A percentile compares a stretch with the other conserved stretches of the same genome.
Conservation (phyloP, 495 filamentous ascomycete genomes). For the Xylaria cubensis region DNA sequence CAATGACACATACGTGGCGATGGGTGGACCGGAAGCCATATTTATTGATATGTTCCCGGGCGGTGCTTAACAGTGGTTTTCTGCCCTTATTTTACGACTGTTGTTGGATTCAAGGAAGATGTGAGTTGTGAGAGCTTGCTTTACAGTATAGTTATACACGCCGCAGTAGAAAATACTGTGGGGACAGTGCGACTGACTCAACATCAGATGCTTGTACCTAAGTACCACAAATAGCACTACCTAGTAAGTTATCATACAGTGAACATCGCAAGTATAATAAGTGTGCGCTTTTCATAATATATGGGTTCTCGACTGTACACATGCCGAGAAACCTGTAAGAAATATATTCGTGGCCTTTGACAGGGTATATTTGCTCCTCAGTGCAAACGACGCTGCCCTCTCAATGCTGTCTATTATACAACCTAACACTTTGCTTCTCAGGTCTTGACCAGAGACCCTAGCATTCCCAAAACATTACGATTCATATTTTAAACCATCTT, state of each 20-base stretch:
- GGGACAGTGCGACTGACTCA: neutral
- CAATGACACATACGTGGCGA: constrained; percentile 71
- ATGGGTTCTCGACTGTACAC: neutral
- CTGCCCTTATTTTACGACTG: neutral
- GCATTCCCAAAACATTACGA: neutral
- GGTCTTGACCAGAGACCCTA: neutral
- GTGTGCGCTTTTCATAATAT: neutral
- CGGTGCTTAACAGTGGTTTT: neutral
- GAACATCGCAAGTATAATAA: neutral
- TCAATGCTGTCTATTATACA: constrained; percentile 39
- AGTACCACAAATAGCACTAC: neutral
- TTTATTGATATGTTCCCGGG: constrained; percentile 16
- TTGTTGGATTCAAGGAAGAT: neutral
- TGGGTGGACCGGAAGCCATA: constrained; percentile 52
- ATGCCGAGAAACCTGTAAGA: neutral
- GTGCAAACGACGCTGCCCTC: constrained; percentile 19
- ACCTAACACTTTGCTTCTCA: constrained; percentile 20
- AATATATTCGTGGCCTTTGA: neutral
- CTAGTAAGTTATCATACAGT: neutral
- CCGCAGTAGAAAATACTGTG: neutral
- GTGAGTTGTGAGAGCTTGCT: neutral
- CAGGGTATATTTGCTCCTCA: constrained; percentile 23
- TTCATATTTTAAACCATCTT: neutral
- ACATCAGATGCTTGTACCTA: neutral
- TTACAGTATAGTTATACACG: no score